A percentile compares a stretch with the other conserved stretches of the same genome.
Evolutionary conservation across 2,329 filamentous ascomycete genomes (phyloP).

Genomic region (Penicillium sp.): DNA sequence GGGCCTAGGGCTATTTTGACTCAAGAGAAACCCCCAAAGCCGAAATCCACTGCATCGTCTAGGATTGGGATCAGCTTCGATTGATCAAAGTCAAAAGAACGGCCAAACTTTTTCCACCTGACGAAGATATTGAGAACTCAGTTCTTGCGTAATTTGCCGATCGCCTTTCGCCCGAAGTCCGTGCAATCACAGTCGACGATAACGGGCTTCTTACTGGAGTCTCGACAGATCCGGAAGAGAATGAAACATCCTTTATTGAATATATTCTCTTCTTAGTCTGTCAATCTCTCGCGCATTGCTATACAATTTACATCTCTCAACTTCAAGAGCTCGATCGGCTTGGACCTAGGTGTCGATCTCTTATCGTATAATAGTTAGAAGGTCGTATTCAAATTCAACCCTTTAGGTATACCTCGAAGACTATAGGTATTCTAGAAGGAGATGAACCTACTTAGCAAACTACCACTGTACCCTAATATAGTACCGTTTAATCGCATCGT

Average conservation of each 20-base stretch:
- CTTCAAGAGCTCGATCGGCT: conserved; percentile 20
- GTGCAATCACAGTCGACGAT: conserved; percentile 19
- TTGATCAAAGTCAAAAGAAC: conserved; percentile 26
- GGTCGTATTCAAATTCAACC: conserved; percentile 22
- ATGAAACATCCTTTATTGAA: conserved; percentile 17
- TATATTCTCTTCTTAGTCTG: conserved; percentile 18
- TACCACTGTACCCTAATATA: conserved; percentile 30
- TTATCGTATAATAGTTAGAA: conserved; percentile 8
- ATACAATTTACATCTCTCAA: conserved; percentile 16
- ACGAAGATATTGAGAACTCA: conserved; percentile 16
- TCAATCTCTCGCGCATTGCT: conserved; percentile 12
- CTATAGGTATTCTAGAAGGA: too few relatives aligned
- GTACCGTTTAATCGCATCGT: conserved; percentile 29
- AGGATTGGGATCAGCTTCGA: conserved; percentile 24
- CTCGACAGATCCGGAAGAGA: conserved; percentile 22
- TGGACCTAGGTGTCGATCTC: conserved; percentile 18
- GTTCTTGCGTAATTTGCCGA: conserved; percentile 20
- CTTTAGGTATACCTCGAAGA: conserved; percentile 10
- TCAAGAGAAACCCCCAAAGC: conserved; percentile 15
- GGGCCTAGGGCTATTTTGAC: conserved; percentile 19
- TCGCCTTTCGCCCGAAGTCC: conserved; percentile 18
- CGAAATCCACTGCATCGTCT: conserved; percentile 23
- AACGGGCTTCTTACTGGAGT: conserved; percentile 19
- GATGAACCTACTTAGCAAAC: conserved; percentile 24
- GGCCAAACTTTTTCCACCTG: conserved; percentile 21